Evolutionary conservation across 257 asterid genomes (phyloP), one percentile per base, ranked within the genome.

Genomic region (Cinchona pubescens): DNA sequence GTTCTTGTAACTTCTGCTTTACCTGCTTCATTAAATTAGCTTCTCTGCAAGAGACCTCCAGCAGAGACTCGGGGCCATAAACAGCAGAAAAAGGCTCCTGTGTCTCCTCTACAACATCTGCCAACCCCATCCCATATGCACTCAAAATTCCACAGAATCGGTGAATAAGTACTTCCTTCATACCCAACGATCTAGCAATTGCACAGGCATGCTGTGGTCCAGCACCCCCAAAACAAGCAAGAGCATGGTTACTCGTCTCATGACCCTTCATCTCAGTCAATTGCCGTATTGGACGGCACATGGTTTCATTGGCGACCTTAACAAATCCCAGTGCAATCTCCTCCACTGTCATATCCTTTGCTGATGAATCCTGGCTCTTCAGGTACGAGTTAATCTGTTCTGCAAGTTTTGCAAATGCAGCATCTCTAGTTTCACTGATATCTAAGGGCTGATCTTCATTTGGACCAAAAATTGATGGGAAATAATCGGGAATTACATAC

Each of bases 131-230:
- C n/a, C 99, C 98, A 61, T 90, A 94, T 0, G 98, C 98, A 87
- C 98, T 94, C 83, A 92, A 85, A 71, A 94, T 91, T 75, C 99
- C 99, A 83, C 99, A 94, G 77, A 87, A 90, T 83, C 89, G 88
- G 82, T 94, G 97, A 77, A 94, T 88, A 29, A 90, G 83, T 35
- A 92, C 97, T 82, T 94, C 98, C 78, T 90, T 92, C 98, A 94
- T 94, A 49, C 99, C 99, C 82, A 94, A 73, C 2, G 97, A 92
- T 84, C 99, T 85, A 61, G 99, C 98, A 80, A 94, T 94, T 69
- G 99, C 97, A 86, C 97, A 94, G 18, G 99, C 96, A 80, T 94
- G 97, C 73, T 94, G 99, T 32, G 99, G 99, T 34, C 99, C 98
- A 18, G 99, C 99, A 61, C 99, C 99, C 53, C 99, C 99, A 74